Percentiles rank a stretch among this genome's conserved stretches.
These are phyloP conservation scores for Diaporthe ampelina DNA, from an alignment of 2,329 filamentous ascomycete genomes.

Conservation along the genomic window DNA sequence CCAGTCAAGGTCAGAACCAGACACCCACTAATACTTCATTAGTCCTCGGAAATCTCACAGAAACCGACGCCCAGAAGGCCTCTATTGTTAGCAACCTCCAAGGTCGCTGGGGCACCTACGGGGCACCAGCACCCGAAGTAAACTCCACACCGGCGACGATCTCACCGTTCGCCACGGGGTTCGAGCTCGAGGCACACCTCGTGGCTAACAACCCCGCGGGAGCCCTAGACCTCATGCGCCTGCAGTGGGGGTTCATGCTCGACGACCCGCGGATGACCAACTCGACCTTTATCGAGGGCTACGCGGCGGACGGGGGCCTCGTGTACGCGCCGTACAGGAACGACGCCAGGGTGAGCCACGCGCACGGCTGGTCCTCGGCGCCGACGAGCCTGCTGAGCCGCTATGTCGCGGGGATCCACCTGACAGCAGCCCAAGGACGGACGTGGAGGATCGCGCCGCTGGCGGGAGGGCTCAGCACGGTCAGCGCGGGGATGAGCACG, in stretches of 20 bases:
- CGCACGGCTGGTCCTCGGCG: slow-evolving; percentile 54
- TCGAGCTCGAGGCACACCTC: slow-evolving; percentile 53
- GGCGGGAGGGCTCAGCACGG: slow-evolving; percentile 53
- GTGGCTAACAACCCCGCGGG: slow-evolving; percentile 43
- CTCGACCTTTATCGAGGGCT: slow-evolving; percentile 66
- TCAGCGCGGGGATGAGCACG: slow-evolving; percentile 38
- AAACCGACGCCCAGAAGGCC: slow-evolving; percentile 24
- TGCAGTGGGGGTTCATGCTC: slow-evolving; percentile 65
- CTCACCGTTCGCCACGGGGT: slow-evolving; percentile 52
- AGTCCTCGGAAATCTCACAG: slow-evolving; percentile 38
- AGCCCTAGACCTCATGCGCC: slow-evolving; percentile 49
- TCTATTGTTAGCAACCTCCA: slow-evolving; percentile 41
- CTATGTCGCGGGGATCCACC: slow-evolving; percentile 57
- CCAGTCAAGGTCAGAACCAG: too few relatives aligned
- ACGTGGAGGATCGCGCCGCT: slow-evolving; percentile 56
- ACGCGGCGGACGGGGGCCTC: slow-evolving; percentile 58
- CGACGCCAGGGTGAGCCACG: slow-evolving; percentile 52
- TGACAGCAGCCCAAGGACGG: slow-evolving; percentile 53
- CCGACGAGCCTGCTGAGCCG: slow-evolving; percentile 54
- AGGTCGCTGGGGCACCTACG: slow-evolving; percentile 42
- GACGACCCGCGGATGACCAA: slow-evolving; percentile 67
- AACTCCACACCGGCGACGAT: slow-evolving; percentile 50
- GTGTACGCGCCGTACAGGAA: slow-evolving; percentile 64
- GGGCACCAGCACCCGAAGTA: slow-evolving; percentile 48
- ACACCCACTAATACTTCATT: neutral